Conservation (phyloP, 176 grass and related monocot genomes). For the Oryza meridionalis region DNA sequence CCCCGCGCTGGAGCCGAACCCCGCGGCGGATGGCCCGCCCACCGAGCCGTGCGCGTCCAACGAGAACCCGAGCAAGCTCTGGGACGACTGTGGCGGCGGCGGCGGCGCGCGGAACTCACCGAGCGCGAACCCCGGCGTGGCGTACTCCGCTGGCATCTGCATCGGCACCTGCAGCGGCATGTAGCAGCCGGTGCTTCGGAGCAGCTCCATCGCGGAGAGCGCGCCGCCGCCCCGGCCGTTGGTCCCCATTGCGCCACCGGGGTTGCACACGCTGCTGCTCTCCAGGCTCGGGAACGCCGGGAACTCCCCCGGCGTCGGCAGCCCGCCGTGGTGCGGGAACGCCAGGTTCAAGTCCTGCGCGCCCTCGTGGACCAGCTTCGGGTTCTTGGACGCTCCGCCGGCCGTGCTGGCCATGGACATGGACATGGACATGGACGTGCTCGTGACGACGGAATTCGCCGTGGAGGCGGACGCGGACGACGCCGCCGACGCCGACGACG, state of each 20-base stretch:
- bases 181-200: constrained; percentile 70
- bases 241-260: constrained; percentile 8
- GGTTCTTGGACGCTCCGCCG: constrained; percentile 46
- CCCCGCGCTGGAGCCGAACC: constrained; percentile 40
- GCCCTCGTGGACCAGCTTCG: constrained; percentile 63
- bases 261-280: constrained; percentile 58
- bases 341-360: constrained; percentile 84
- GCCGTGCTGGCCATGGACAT: constrained; percentile 14
- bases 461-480: constrained; percentile 33
- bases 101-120: constrained; percentile 58
- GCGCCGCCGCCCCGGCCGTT: constrained; percentile 40
- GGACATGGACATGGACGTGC: constrained; percentile 10
- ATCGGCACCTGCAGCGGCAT: constrained; percentile 64
- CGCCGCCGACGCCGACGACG: constrained; percentile 43
- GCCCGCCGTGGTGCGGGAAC: constrained; percentile 61
- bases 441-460: constrained; percentile 28
- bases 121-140: constrained; percentile 63
- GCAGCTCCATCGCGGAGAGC: constrained; percentile 90
- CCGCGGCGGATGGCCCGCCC: constrained; percentile 25
- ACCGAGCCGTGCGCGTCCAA: constrained; percentile 51
- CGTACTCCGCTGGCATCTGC: constrained; percentile 58
- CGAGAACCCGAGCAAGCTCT: constrained; percentile 64
- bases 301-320: constrained; percentile 47
- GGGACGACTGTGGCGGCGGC: constrained; percentile 36
- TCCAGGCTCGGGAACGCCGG: constrained; percentile 74